Conservation (phyloP, 202 grass and related monocot genomes). For the Bolboschoenoplectus hybrid region DNA sequence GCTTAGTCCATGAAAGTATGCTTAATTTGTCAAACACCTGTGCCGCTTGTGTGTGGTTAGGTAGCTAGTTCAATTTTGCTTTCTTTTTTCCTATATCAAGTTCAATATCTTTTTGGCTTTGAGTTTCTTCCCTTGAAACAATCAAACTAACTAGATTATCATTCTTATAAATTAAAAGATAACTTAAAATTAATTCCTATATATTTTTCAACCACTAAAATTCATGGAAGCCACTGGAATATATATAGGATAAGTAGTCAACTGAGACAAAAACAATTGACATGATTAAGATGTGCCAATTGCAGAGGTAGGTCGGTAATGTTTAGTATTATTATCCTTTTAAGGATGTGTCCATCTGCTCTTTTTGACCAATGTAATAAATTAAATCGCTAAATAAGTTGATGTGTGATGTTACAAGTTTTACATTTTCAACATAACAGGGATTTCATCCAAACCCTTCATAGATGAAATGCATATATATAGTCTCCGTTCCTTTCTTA, state of each 20-base stretch:
- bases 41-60: neutral
- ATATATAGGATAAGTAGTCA: slow-evolving; percentile 9
- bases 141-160: neutral
- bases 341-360: neutral
- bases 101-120: neutral
- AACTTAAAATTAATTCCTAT: slow-evolving; percentile 4
- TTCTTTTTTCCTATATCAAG: neutral
- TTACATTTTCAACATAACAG: neutral
- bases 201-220: neutral
- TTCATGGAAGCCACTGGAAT: neutral
- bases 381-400: neutral
- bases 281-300: slow-evolving; percentile 21
- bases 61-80: slow-evolving; percentile 15
- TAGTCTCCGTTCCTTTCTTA: neutral
- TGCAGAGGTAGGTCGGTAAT: neutral
- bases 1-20: neutral
- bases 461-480: neutral
- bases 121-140: slow-evolving; percentile 4
- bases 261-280: neutral
- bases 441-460: neutral
- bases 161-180: neutral
- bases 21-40: neutral
- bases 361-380: neutral
- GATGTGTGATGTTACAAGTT: neutral
- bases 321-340: slow-evolving; percentile 15